Evolutionary conservation across 169 alveolate species (phyloP).

Genomic region (Sarcocystis neurona): DNA sequence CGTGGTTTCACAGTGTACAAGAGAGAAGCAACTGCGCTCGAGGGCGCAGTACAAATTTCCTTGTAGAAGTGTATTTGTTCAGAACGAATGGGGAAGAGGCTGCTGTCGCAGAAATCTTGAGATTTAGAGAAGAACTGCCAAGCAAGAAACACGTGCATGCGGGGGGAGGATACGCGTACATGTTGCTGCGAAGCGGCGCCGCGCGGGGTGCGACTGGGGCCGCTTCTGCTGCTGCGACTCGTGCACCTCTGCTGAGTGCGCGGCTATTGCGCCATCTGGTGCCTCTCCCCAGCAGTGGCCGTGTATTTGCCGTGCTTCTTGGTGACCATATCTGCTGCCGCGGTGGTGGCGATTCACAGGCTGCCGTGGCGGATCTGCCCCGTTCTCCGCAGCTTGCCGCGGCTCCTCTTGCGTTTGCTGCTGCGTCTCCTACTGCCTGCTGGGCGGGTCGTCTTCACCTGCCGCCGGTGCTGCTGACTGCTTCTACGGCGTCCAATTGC

Average conservation of each 20-base stretch:
- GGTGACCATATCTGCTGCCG: conserved; percentile 23
- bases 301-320: background rate
- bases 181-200: no score
- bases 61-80: no score
- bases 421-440: background rate
- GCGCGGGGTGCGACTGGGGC: no score
- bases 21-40: no score
- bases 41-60: no score
- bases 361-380: background rate
- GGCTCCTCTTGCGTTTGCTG: background rate
- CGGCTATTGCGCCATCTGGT: background rate
- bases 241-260: background rate
- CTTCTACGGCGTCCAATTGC: conserved; percentile 5
- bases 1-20: no score
- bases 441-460: background rate
- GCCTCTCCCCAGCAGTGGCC: background rate
- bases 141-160: no score
- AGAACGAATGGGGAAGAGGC: no score
- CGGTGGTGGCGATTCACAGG: background rate
- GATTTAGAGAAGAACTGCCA: no score
- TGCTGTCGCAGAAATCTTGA: no score
- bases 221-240: background rate
- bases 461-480: background rate
- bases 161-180: no score
- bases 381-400: background rate